Base-by-base conservation (phyloP, 345 rosid species). In the Gossypium mustelinum region DNA sequence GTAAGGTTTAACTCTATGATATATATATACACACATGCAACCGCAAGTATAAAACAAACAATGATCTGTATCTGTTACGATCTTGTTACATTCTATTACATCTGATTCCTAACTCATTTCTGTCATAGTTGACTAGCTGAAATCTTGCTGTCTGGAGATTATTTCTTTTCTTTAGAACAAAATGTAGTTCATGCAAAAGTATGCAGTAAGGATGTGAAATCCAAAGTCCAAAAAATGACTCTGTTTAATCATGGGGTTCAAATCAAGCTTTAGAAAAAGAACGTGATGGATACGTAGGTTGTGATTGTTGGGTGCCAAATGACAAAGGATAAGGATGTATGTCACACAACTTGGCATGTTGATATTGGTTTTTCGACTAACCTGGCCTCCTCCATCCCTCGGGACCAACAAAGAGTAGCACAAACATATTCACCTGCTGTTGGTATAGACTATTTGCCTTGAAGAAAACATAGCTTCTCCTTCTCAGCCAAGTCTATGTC, bases 281-380 rank as follows among this genome's bases (percentile, higher is more conserved):
- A 58, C 22, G 17, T 16, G 57, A 73, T 27, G 13, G 58, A 20
- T 58, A 7, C 47, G 2, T 24, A 1, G 70, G 27, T 24, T 20
- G 44, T 45, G 22, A 47, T 59, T 60, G 44, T 22, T 20, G 47
- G 54, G 45, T 20, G 74, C 55, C 56, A 60, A 52, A 50, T 73
- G 81, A 73, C 64, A 67, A 48, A 68, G 52, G 45, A 18, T 14
- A 73, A 72, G 25, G 75, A 59, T 54, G 9, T 44, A 54, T 20
- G 3, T 76, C 6, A 14, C 6, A 54, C 65, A 41, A 72, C 43
- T 57, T n/a, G 25, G 56, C 72, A 24, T 14, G 72, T 68, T 41
- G 29, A 8, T 48, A 47, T 25, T 68, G 44, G 41, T 50, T 57
- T 45, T 45, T 56, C 25, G 12, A 24, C 25, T 56, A 18, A 56